These are phyloP conservation scores for Ophiostoma pallidulum DNA, from an alignment of 2,329 filamentous ascomycete genomes.

Conservation along the genomic window DNA sequence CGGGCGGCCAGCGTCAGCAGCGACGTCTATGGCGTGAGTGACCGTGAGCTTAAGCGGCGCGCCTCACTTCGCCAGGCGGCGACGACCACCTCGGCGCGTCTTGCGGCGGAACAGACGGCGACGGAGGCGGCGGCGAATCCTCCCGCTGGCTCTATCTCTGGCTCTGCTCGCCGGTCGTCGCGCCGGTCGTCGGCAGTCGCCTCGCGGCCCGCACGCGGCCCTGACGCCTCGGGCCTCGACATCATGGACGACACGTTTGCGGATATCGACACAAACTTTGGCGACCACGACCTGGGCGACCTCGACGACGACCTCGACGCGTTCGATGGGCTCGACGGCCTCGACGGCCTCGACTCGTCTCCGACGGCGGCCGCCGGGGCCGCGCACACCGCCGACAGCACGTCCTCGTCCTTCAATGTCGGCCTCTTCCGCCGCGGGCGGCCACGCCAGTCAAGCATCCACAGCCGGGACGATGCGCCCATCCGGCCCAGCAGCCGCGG, in stretches of 20 bases:
- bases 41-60: constrained; percentile 25
- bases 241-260: constrained; percentile 38
- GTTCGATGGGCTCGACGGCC: constrained; percentile 17
- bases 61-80: constrained; percentile 12
- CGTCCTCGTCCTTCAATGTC: constrained; percentile 35
- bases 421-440: constrained; percentile 36
- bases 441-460: constrained; percentile 41
- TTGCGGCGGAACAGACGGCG: constrained; percentile 1
- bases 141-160: too few relatives aligned
- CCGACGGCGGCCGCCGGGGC: constrained; percentile 14
- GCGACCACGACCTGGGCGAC: constrained; percentile 23
- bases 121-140: constrained; percentile 15
- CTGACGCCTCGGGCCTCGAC: constrained; percentile 39
- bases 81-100: constrained; percentile 8
- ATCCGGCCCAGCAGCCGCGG: constrained; percentile 46
- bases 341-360: constrained; percentile 20
- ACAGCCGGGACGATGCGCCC: constrained; percentile 40
- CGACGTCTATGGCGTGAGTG: constrained; percentile 28
- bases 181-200: constrained; percentile 18
- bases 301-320: constrained; percentile 12
- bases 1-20: constrained; percentile 16
- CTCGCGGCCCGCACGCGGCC: constrained; percentile 21
- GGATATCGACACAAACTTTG: constrained; percentile 28
- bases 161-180: too few relatives aligned
- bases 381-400: constrained; percentile 30